These are phyloP conservation scores for Cordia subcordata DNA, from an alignment of 257 asterid species.

Conservation along the genomic window DNA sequence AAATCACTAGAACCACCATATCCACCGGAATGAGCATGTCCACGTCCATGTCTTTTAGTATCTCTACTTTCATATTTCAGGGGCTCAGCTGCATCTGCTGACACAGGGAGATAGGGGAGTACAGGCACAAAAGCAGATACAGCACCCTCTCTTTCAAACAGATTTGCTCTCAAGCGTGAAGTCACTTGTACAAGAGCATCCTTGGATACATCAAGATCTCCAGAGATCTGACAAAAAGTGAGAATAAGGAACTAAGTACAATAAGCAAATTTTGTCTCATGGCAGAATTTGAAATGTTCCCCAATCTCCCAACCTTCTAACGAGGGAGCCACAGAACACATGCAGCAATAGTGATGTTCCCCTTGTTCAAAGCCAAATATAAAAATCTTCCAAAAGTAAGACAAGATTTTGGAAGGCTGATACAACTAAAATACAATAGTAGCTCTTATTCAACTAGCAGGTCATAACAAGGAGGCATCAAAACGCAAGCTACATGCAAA, in stretches of 20 bases:
- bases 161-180: constrained; percentile 87
- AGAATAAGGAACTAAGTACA: not conserved
- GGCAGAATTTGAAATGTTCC: too few relatives aligned
- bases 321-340: too few relatives aligned
- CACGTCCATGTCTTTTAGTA: constrained; percentile 63
- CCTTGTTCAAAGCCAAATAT: too few relatives aligned
- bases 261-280: not conserved
- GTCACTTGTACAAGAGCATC: constrained; percentile 90
- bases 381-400: too few relatives aligned
- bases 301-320: too few relatives aligned
- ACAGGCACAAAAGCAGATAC: constrained; percentile 67
- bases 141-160: constrained; percentile 86
- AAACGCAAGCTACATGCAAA: not conserved
- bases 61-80: constrained; percentile 68
- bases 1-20: constrained; percentile 55
- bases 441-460: too few relatives aligned
- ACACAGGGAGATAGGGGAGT: constrained; percentile 74
- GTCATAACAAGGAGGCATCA: not conserved
- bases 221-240: constrained; percentile 55
- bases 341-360: too few relatives aligned
- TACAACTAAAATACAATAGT: too few relatives aligned
- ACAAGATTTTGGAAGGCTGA: too few relatives aligned
- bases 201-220: constrained; percentile 77
- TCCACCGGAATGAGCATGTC: constrained; percentile 65
- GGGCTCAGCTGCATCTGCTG: constrained; percentile 58